Evolutionary conservation across 2,329 filamentous ascomycete genomes (phyloP).

Genomic region (Calonectria hawksworthii): DNA sequence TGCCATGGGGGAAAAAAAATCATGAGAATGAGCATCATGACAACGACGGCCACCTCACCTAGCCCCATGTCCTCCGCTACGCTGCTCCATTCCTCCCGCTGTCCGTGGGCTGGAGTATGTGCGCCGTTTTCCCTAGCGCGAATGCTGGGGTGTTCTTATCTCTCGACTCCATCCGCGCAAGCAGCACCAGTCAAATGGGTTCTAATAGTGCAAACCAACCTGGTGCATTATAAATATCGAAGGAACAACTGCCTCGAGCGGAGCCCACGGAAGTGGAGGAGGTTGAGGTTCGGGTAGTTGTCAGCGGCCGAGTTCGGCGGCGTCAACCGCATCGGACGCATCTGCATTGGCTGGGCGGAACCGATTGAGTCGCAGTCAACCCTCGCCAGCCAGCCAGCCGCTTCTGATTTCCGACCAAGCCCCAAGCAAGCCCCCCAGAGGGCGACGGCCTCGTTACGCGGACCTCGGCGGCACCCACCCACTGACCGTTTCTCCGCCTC

Average conservation of each 20-base stretch:
- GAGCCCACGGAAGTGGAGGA: conserved; percentile 40
- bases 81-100: conserved; percentile 22
- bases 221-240: conserved; percentile 49
- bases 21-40: conserved; percentile 23
- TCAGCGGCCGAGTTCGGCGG: conserved; percentile 42
- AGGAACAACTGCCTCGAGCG: conserved; percentile 39
- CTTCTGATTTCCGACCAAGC: conserved; percentile 37
- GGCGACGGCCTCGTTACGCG: conserved; percentile 26
- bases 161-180: conserved; percentile 34
- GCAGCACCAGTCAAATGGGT: conserved; percentile 34
- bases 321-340: conserved; percentile 31
- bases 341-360: conserved; percentile 37
- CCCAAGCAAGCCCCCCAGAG: conserved; percentile 25
- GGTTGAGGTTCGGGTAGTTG: conserved; percentile 28
- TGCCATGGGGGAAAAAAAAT: conserved; percentile 6
- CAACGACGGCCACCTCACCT: conserved; percentile 10
- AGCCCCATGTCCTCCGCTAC: conserved; percentile 21
- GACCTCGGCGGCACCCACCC: conserved; percentile 26
- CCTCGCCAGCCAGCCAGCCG: conserved; percentile 29
- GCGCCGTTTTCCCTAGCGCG: conserved; percentile 40
- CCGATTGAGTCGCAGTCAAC: conserved; percentile 27
- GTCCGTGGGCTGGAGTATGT: conserved; percentile 20
- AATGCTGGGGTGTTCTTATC: conserved; percentile 41
- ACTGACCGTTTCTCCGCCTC: conserved; percentile 15
- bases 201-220: conserved; percentile 42